Base-by-base conservation (phyloP, 306 rosid species). In the Fragaria iinumae region DNA sequence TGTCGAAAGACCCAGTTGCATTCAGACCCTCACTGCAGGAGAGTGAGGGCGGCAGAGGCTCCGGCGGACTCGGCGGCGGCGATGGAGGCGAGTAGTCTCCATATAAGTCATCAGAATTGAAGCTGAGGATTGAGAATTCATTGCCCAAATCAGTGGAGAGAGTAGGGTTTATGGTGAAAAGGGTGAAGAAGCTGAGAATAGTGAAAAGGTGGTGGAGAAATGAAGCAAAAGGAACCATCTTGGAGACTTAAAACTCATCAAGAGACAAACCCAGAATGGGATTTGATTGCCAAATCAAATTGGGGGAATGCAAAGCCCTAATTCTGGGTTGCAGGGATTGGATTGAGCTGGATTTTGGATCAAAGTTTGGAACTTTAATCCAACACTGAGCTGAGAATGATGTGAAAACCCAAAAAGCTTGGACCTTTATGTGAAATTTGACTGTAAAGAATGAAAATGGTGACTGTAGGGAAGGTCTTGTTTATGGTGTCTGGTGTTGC, bases 71-170 rank as follows among this genome's bases (percentile, higher is more conserved):
- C 1, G 95, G 92, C 0, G 97, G 97, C 6, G 98, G 97, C 29
- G 97, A 69, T n/a, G 97, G 99, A 5, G 97, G 98, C 7, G 87
- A 41, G 74, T 95, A 95, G 83, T 92, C 97, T 36, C 91, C 87
- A 5, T 87, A 88, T 27, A 91, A 67, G 0, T 80, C 74, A 56
- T 91, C 86, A 50, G 84, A 70, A 29, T 86, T 87, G 4, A 83
- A 86, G 65, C 74, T 83, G 17, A 71, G n/a, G 72, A 83, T 79
- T 47, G 96, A 91, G 79, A 91, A 89, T 34, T 81, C 89, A 69
- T 81, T 85, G 67, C 50, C 71, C 4, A 59, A 70, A 79, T 39
- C 62, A 60, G 71, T 25, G 34, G 39, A 53, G 72, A 82, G 75
- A 39, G 34, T 76, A 74, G 75, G 67, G 83, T 69, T 79, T 50